These are phyloP conservation scores for Sambucus nigra DNA, from an alignment of 129 eudicot genomes.

Conservation along the genomic window DNA sequence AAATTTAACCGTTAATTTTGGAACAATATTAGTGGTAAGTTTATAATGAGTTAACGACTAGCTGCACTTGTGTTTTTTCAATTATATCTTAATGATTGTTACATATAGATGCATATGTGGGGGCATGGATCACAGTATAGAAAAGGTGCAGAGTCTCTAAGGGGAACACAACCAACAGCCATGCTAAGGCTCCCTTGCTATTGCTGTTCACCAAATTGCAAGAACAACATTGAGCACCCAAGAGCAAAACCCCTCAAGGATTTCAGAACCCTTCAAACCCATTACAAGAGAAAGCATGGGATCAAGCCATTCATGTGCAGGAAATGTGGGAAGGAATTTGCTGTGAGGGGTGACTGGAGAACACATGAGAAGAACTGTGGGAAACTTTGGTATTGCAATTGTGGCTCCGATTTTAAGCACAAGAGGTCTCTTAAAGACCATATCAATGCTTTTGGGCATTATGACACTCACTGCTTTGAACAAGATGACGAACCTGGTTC, in stretches of 20 bases:
- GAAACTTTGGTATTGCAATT: slow-evolving; percentile 78
- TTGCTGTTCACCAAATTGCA: slow-evolving; percentile 75
- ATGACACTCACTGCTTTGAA: slow-evolving; percentile 53
- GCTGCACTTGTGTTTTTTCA: neutral
- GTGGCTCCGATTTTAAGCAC: slow-evolving; percentile 88
- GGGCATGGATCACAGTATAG: slow-evolving; percentile 96
- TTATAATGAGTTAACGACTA: neutral
- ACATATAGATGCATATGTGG: slow-evolving; percentile 89
- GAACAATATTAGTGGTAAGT: too few species aligned
- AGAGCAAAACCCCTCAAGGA: slow-evolving; percentile 83
- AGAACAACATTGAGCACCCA: slow-evolving; percentile 90
- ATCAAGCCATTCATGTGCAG: slow-evolving; percentile 78
- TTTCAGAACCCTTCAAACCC: slow-evolving; percentile 88
- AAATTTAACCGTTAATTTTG: too few species aligned
- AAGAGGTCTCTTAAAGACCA: slow-evolving; percentile 82
- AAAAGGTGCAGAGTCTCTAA: slow-evolving; percentile 76
- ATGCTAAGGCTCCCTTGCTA: slow-evolving; percentile 88
- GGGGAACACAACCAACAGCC: slow-evolving; percentile 87
- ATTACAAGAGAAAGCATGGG: slow-evolving; percentile 87
- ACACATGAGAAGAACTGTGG: slow-evolving; percentile 94
- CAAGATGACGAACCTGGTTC: slow-evolving; percentile 67
- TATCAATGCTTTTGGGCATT: slow-evolving; percentile 75
- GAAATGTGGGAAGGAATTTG: slow-evolving; percentile 77
- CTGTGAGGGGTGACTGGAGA: slow-evolving; percentile 88
- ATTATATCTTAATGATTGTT: neutral